Conservation (phyloP, 768 basidiomycete genomes). For the Suillus tomentosus region DNA sequence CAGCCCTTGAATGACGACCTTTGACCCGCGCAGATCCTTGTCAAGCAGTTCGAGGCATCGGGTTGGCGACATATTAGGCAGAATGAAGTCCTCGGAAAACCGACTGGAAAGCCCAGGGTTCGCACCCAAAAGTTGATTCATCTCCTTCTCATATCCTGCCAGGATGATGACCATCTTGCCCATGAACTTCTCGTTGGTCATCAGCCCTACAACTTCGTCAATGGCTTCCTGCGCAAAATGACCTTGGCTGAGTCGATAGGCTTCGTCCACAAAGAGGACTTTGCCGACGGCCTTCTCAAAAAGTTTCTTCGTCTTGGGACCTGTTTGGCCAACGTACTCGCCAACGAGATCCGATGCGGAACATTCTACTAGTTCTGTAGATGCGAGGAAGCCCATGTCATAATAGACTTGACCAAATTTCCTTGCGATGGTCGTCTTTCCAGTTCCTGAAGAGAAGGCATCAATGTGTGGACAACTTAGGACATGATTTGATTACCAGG, state of each 20-base stretch:
- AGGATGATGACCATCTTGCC: constrained; percentile 66
- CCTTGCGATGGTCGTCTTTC: constrained; percentile 63
- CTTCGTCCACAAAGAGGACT: constrained; percentile 74
- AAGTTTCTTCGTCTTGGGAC: constrained; percentile 60
- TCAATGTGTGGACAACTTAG: background rate
- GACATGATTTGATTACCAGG: constrained; percentile 46
- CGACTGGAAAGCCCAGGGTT: constrained; percentile 69
- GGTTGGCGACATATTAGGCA: constrained; percentile 50
- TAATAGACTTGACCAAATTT: constrained; percentile 66
- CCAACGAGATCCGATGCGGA: constrained; percentile 72
- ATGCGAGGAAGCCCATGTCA: constrained; percentile 59
- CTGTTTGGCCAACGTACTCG: constrained; percentile 71
- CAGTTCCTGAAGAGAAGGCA: constrained; percentile 47
- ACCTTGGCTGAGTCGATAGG: constrained; percentile 62
- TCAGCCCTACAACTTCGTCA: constrained; percentile 65
- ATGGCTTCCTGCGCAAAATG: constrained; percentile 71
- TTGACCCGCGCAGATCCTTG: constrained; percentile 46
- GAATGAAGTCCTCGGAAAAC: constrained; percentile 63
- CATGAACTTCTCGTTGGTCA: constrained; percentile 60
- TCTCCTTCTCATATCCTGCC: constrained; percentile 70
- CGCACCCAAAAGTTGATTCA: constrained; percentile 57
- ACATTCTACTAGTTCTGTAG: constrained; percentile 59
- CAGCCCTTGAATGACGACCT: constrained; percentile 41
- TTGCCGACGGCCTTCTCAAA: constrained; percentile 68
- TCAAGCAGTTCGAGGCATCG: constrained; percentile 52